Evolutionary conservation across 106 monocot species (phyloP), one percentile per base, ranked within the genome.

Genomic region (Dendrobium chrysotoxum): DNA sequence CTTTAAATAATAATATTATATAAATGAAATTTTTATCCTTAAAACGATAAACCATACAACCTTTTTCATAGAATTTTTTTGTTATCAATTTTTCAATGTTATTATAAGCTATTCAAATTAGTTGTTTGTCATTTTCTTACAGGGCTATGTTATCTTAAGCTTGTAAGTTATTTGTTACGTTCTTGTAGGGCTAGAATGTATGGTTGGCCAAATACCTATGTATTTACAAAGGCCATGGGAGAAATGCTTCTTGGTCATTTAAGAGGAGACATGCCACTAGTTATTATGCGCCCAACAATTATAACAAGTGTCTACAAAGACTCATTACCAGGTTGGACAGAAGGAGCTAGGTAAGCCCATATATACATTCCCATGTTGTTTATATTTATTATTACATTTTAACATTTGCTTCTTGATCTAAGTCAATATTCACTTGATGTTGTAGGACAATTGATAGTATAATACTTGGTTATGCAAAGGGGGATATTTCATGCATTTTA

Each of bases 191-290:
- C 94, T 18, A 88, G 79, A 67, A 26, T 41, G 77, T 89, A 80
- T 82, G 94, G 94, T 2, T 94, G 94, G 94, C 91, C 94, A 72
- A 94, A 94, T 50, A 94, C 94, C 17, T 94, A 94, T 73, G 94
- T 94, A 7, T 91, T 91, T 76, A 91, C 94, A 64, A 94, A 94
- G 82, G 89, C 94, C 45, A 82, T 94, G 88, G 94, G 86, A 74
- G 94, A 94, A 84, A 94, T 92, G 94, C 18, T 91, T 40, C 85
- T 94, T 47, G 88, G 88, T 30, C 79, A 88, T 64, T 35, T 75
- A 85, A 84, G 91, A 80, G 89, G 81, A 72, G 80, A 85, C 26
- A 9, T 85, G 21, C 88, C 91, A 1, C 85, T 94, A 18, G 91
- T 94, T 58, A 91, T 94, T 18, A 38, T 94, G 30, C 86, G 94